Evolutionary conservation across 352 stramenopile species (phyloP).

Genomic region (Globisporangium heterothallicum): DNA sequence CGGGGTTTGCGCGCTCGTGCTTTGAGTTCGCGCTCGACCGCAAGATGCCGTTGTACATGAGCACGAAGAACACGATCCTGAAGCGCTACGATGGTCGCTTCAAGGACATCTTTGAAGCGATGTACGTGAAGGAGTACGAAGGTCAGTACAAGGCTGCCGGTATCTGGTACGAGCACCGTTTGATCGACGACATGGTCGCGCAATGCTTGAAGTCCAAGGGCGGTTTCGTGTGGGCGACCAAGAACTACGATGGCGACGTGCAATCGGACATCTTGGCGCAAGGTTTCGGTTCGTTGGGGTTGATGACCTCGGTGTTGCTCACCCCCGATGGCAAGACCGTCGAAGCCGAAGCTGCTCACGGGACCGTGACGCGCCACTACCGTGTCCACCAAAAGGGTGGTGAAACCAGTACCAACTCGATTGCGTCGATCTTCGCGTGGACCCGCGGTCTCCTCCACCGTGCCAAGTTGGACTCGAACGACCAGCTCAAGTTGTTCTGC

Average conservation of each 20-base stretch:
- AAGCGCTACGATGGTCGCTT: slow-evolving; percentile 86
- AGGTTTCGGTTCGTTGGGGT: slow-evolving; percentile 81
- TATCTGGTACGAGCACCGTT: slow-evolving; percentile 81
- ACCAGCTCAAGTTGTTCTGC: slow-evolving; percentile 64
- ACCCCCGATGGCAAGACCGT: slow-evolving; percentile 82
- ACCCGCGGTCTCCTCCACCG: slow-evolving; percentile 78
- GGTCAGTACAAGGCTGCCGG: slow-evolving; percentile 59
- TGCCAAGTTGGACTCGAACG: slow-evolving; percentile 82
- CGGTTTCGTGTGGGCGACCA: slow-evolving; percentile 88
- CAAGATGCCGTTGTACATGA: slow-evolving; percentile 79
- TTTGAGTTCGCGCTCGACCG: slow-evolving; percentile 59
- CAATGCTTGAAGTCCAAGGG: slow-evolving; percentile 86
- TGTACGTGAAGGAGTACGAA: slow-evolving; percentile 82
- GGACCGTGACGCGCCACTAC: slow-evolving; percentile 87
- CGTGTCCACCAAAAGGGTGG: slow-evolving; percentile 85
- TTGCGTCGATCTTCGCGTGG: slow-evolving; percentile 88
- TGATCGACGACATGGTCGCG: slow-evolving; percentile 91
- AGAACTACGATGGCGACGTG: slow-evolving; percentile 91
- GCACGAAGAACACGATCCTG: slow-evolving; percentile 90
- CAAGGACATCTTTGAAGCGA: slow-evolving; percentile 86
- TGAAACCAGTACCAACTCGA: slow-evolving; percentile 87
- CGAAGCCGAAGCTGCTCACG: slow-evolving; percentile 85
- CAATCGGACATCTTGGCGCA: slow-evolving; percentile 88
- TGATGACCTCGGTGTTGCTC: slow-evolving; percentile 87
- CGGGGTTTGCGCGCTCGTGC: slow-evolving; percentile 57